These are phyloP conservation scores for Hypoxylon trugodes DNA, from an alignment of 495 filamentous ascomycete species.

Conservation along the genomic window DNA sequence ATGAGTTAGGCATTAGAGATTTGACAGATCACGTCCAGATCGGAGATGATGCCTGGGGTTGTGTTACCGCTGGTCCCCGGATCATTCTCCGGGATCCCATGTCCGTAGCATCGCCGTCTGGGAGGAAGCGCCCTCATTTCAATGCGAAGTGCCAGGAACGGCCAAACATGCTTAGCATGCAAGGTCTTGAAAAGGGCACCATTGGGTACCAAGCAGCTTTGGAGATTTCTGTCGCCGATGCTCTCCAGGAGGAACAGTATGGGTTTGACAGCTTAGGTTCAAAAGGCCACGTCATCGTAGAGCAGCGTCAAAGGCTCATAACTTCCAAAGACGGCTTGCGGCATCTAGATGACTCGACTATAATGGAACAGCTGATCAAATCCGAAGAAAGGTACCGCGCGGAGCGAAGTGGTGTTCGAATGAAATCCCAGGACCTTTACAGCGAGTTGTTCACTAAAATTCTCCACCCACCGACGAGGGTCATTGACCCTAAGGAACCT, in stretches of 20 bases:
- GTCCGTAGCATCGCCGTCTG: constrained; percentile 45
- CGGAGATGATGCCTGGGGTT: constrained; percentile 63
- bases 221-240: constrained; percentile 72
- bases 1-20: constrained; percentile 66
- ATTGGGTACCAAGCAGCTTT: constrained; percentile 78
- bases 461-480: constrained; percentile 64
- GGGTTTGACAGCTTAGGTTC: constrained; percentile 56
- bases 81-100: constrained; percentile 55
- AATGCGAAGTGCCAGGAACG: constrained; percentile 65
- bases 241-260: constrained; percentile 61
- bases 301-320: constrained; percentile 60
- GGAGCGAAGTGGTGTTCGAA: constrained; percentile 44
- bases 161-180: constrained; percentile 79
- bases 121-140: constrained; percentile 62
- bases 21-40: constrained; percentile 69
- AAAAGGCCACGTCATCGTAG: constrained; percentile 51
- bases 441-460: constrained; percentile 67
- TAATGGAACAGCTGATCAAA: constrained; percentile 61
- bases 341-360: constrained; percentile 58
- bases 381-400: constrained; percentile 57
- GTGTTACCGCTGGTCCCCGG: constrained; percentile 60
- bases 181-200: constrained; percentile 75
- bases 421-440: constrained; percentile 60
- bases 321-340: constrained; percentile 58
- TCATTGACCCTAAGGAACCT: constrained; percentile 64